Conservation (phyloP, 805 yeast genomes). For the Yarrowia sp. region DNA sequence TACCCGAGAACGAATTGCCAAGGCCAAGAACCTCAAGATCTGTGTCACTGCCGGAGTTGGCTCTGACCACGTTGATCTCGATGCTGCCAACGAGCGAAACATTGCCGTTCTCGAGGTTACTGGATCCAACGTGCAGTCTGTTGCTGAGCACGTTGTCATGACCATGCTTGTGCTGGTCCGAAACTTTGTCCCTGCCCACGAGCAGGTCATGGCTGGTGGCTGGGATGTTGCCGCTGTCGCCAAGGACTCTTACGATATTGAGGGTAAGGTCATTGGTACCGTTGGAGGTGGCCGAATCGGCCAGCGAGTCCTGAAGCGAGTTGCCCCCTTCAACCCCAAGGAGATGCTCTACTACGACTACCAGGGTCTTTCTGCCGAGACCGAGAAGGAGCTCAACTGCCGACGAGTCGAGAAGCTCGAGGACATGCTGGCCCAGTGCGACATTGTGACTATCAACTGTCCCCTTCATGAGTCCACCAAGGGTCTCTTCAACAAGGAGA, state of each 20-base stretch:
- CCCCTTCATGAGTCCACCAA: conserved; percentile 33
- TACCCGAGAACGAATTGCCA: conserved; percentile 47
- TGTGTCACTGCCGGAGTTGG: conserved; percentile 79
- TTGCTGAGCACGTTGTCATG: too few relatives aligned
- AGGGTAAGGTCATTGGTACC: too few relatives aligned
- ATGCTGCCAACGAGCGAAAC: conserved; percentile 56
- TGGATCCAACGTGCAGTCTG: too few relatives aligned
- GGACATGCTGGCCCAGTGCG: conserved; percentile 35
- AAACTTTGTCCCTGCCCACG: conserved; percentile 76
- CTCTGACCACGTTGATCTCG: conserved; percentile 67
- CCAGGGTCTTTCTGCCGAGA: conserved; percentile 57
- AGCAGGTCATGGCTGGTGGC: conserved; percentile 54
- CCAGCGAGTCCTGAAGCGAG: conserved; percentile 66
- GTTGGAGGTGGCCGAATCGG: conserved; percentile 84
- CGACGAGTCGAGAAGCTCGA: conserved; percentile 55
- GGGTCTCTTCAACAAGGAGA: conserved; percentile 5
- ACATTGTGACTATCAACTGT: conserved; percentile 48
- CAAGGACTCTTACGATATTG: conserved; percentile 67
- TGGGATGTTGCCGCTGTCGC: conserved; percentile 81
- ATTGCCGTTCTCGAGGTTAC: too few relatives aligned
- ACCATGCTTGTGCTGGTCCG: conserved; percentile 64
- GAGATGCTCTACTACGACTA: conserved; percentile 72
- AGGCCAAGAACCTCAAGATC: too few relatives aligned
- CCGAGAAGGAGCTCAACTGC: conserved; percentile 38
- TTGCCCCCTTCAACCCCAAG: conserved; percentile 69